Base-by-base conservation (phyloP, 441 rosid genomes). In the Brassica hybrid region DNA sequence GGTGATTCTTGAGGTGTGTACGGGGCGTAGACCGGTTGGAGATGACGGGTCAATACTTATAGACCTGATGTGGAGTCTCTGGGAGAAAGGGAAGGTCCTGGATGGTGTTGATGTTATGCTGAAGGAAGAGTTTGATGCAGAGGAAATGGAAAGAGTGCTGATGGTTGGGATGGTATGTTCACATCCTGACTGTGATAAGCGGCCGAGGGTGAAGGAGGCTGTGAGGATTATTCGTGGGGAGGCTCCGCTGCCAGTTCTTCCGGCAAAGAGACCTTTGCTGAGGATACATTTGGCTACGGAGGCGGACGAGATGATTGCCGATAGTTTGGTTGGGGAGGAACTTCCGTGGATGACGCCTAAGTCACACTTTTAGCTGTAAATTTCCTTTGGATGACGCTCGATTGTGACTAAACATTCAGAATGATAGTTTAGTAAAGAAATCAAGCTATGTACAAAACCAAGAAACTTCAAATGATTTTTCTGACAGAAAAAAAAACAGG, bases 81-180 rank as follows among this genome's bases (percentile, higher is more conserved):
- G 93, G 93, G 88, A 83, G 83, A 82, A 79, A 68, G 90, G 92
- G 71, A 85, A 82, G 75, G 76, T 87, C 18, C 27, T 90, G 9
- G 83, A 84, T 56, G 93, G 89, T 0, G 92, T 82, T 56, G 97
- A 91, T 73, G 14, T 76, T 2, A 85, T 82, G 85, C 73, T 94
- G 57, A 79, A 54, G 75, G 89, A 90, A 67, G 85, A 80, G 83
- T 90, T 78, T 54, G 64, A 80, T 58, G 75, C 50, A 30, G 71
- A 54, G 12, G 97, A 91, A 62, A 84, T 88, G 88, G 90, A 85
- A 57, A 88, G 92, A 74, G 74, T 88, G 88, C 83, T 91, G 36
- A 68, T 80, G 75, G 88, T 90, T 18, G 97, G 98, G 23, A 89
- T 94, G 67, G 82, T 69, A 66, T 94, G 98, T 82, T 88, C 89